These are phyloP conservation scores for Gilbertella persicaria DNA, from an alignment of 371 early-diverging fungal species.

Conservation along the genomic window DNA sequence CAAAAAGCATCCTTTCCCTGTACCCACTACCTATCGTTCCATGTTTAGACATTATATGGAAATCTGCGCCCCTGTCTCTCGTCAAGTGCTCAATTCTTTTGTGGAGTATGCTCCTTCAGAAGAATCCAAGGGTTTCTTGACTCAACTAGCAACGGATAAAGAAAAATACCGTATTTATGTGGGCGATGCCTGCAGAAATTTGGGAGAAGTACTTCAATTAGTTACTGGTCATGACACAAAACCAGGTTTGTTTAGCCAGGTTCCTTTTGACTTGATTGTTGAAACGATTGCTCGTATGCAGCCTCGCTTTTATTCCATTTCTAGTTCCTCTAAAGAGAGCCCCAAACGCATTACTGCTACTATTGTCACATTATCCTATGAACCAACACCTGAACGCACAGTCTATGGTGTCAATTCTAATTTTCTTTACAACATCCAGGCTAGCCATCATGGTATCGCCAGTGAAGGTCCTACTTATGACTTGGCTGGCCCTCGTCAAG, in stretches of 20 bases:
- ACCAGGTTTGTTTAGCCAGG: constrained; percentile 37
- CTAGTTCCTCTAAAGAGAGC: constrained; percentile 77
- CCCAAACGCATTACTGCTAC: constrained; percentile 81
- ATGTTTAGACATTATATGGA: constrained; percentile 92
- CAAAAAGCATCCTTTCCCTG: constrained; percentile 84
- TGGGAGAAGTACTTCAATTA: constrained; percentile 66
- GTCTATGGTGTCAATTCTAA: constrained; percentile 81
- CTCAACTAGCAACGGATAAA: constrained; percentile 68
- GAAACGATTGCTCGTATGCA: constrained; percentile 84
- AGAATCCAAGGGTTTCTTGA: constrained; percentile 54
- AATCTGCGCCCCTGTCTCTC: constrained; percentile 71
- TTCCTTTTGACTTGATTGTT: constrained; percentile 76
- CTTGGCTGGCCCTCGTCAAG: constrained; percentile 53
- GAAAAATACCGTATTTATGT: constrained; percentile 70
- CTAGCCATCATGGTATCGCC: neutral
- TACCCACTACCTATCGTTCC: constrained; percentile 82
- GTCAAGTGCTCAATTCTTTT: constrained; percentile 60
- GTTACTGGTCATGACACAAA: constrained; percentile 24
- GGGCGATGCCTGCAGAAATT: constrained; percentile 62
- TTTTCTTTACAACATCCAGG: constrained; percentile 58
- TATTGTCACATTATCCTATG: constrained; percentile 85
- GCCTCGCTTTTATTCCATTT: constrained; percentile 95
- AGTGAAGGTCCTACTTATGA: constrained; percentile 36
- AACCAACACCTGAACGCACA: constrained; percentile 57
- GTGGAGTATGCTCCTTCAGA: constrained; percentile 65